Base-by-base conservation (phyloP, 202 grass and related monocot species). In the Tripidium arundinaceum region DNA sequence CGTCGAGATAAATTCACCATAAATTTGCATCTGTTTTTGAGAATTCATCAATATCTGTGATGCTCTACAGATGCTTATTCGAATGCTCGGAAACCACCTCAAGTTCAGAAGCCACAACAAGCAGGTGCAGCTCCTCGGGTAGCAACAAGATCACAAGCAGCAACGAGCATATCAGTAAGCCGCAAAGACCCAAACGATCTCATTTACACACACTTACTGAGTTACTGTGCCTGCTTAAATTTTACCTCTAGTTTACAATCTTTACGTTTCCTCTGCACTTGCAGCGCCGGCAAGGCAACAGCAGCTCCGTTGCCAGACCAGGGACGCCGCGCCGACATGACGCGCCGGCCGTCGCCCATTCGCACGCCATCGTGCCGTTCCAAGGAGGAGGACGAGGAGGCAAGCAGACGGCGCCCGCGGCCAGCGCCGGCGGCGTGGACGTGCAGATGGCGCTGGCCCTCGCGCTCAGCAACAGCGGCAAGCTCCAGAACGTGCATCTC, bases 391-490 rank as follows among this genome's bases (percentile, higher is more conserved):
- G 21, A 63, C 77, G 55, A 3, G 73, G 8, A 50, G 19, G 46
- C 18, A 68, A 73, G 59, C 25, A 10, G 68, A 50, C 70, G 60
- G 55, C 75, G 72, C 27, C 79, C 13, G 86, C 65, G 8, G 60
- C 70, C 70, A 82, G 41, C 46, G 42, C 88, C 6, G 79, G 89
- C 38, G 67, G 89, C 26, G 75, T 88, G 7, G 90, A 96, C 57
- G 60, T 88, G 59, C 91, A 91, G 65, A 93, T 93, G 92, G 90
- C 96, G 7, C 86, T 99, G 40, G 92, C 96, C 62, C 86, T 99
- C n/a, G 96, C 92, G 29, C 86, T 99, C 68, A 93, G 90, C 87
- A 91, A 91, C n/a, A 89, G 83, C 2, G 90, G 92, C 55, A 95
- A 93, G 82, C 92, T 93, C n/a, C 96, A 91, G 73, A 89, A 93